These are phyloP conservation scores for Achaetomiella virescens DNA, from an alignment of 495 filamentous ascomycete genomes.

Conservation along the genomic window DNA sequence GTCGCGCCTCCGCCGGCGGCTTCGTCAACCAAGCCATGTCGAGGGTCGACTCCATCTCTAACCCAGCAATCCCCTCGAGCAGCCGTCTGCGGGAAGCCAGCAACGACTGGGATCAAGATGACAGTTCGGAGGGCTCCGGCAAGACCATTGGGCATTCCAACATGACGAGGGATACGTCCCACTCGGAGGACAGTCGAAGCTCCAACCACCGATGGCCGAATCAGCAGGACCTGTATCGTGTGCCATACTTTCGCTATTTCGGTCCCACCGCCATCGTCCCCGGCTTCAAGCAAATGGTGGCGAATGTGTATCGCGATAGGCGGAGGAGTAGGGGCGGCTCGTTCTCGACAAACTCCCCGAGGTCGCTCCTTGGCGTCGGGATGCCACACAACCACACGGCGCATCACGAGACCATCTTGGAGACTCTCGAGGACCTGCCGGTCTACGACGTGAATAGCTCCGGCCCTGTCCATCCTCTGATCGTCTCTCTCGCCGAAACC, in stretches of 20 bases:
- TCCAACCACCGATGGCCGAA: slow-evolving; percentile 37
- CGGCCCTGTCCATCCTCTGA: slow-evolving; percentile 61
- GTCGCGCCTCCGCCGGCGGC: slow-evolving; percentile 10
- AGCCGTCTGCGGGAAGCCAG: slow-evolving; percentile 16
- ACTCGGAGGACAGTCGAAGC: slow-evolving; percentile 38
- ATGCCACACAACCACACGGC: slow-evolving; percentile 13
- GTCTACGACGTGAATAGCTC: slow-evolving; percentile 70
- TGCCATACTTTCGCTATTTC: slow-evolving; percentile 84
- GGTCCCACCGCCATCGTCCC: slow-evolving; percentile 84
- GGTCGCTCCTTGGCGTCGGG: slow-evolving; percentile 19
- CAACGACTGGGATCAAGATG: slow-evolving; percentile 28
- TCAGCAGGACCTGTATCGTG: slow-evolving; percentile 55
- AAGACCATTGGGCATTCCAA: slow-evolving; percentile 17
- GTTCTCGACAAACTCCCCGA: slow-evolving; percentile 39
- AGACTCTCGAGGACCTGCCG: slow-evolving; percentile 61
- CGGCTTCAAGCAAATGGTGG: slow-evolving; percentile 89
- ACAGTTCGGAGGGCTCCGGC: slow-evolving; percentile 19
- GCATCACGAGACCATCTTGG: slow-evolving; percentile 41
- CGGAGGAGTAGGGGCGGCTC: slow-evolving; percentile 37
- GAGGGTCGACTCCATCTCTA: slow-evolving; percentile 23
- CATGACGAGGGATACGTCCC: slow-evolving; percentile 30
- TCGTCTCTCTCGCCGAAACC: slow-evolving; percentile 65
- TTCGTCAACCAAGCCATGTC: slow-evolving; percentile 18
- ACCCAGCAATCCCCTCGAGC: slow-evolving; percentile 11
- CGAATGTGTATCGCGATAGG: slow-evolving; percentile 55